These are phyloP conservation scores for Ilyonectria sp. DNA, from an alignment of 2,329 filamentous ascomycete genomes.

Conservation along the genomic window DNA sequence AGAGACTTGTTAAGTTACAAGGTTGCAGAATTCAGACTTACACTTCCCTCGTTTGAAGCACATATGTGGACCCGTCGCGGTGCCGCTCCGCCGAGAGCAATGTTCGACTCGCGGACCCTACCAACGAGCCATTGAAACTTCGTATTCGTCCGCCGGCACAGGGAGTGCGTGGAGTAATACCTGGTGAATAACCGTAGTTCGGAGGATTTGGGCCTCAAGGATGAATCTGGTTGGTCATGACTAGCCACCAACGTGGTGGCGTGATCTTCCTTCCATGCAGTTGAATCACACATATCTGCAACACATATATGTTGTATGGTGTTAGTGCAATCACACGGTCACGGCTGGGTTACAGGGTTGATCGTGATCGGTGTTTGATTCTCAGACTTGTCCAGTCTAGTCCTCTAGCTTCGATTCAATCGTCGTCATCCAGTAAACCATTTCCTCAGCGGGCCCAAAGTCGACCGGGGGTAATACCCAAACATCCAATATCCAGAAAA, in stretches of 20 bases:
- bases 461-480: background rate
- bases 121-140: too few relatives aligned
- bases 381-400: background rate
- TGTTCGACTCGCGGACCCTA: too few relatives aligned
- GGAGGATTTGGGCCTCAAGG: too few relatives aligned
- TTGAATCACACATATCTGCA: background rate
- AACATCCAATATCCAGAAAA: background rate
- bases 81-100: too few relatives aligned
- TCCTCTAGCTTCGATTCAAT: constrained; percentile 1
- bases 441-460: background rate
- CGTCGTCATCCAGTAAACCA: background rate
- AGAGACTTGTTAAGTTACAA: too few relatives aligned
- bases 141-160: too few relatives aligned
- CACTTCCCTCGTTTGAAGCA: background rate
- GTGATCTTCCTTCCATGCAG: background rate
- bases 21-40: too few relatives aligned
- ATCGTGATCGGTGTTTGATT: background rate
- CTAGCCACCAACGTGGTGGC: background rate
- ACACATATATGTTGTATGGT: background rate
- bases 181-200: too few relatives aligned
- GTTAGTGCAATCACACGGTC: background rate
- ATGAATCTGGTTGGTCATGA: too few relatives aligned
- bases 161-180: too few relatives aligned
- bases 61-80: background rate
- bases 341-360: background rate